Evolutionary conservation across 352 stramenopile species (phyloP).

Genomic region (Pythium guiyangense): DNA sequence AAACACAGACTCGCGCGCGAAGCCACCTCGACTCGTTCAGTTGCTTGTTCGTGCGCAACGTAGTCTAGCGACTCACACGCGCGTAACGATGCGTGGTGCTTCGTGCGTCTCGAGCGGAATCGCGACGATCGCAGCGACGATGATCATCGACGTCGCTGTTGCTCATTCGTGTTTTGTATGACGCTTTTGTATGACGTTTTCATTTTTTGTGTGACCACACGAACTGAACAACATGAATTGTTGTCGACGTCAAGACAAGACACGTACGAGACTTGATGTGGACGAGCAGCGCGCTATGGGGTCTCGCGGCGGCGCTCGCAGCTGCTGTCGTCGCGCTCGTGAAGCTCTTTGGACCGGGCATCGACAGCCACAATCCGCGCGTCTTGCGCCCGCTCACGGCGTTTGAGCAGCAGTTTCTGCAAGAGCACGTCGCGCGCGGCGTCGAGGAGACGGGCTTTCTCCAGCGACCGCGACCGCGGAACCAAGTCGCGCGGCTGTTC

Average conservation of each 20-base stretch:
- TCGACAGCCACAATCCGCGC: conserved; percentile 47
- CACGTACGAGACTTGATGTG: conserved; percentile 12
- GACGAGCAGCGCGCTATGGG: conserved; percentile 15
- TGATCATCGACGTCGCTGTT: too few relatives aligned
- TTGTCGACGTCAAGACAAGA: not conserved
- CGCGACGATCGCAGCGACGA: too few relatives aligned
- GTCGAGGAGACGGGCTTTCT: conserved; percentile 51
- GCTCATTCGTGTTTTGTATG: too few relatives aligned
- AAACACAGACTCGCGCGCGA: too few relatives aligned
- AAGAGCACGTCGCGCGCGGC: conserved; percentile 34
- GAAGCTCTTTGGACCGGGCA: conserved; percentile 48
- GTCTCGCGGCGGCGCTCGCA: conserved; percentile 20
- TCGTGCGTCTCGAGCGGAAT: too few relatives aligned
- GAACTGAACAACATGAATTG: conserved; percentile 6
- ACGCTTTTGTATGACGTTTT: too few relatives aligned
- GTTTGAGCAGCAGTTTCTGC: conserved; percentile 51
- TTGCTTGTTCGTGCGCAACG: too few relatives aligned
- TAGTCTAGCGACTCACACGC: too few relatives aligned
- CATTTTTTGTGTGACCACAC: conserved; percentile 2
- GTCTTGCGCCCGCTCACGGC: conserved; percentile 28
- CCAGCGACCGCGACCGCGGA: conserved; percentile 27
- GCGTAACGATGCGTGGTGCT: too few relatives aligned
- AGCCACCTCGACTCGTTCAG: too few relatives aligned
- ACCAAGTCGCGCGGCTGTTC: conserved; percentile 48
- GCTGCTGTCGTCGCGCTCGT: conserved; percentile 14